Base-by-base conservation (phyloP, 2,329 filamentous ascomycete species). In the Fusarium stilboides region DNA sequence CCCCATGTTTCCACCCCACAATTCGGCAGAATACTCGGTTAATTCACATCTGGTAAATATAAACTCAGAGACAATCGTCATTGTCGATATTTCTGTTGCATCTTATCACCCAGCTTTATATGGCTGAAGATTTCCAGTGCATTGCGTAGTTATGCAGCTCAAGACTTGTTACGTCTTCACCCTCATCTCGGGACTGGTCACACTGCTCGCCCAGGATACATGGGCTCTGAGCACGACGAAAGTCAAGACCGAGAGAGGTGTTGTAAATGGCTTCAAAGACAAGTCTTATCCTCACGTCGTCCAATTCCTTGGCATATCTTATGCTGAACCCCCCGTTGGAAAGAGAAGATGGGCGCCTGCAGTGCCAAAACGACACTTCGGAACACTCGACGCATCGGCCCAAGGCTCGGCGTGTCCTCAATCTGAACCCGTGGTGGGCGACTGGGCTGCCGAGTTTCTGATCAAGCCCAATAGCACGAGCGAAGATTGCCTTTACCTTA, bases 281-380 rank as follows among this genome's bases (percentile, higher is more conserved):
- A 2, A 4, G 3, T 46, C 40, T 1, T 46, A 49, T 20, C 51
- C 59, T 3, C 40, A 19, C 3, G 57, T 62, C 10, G 59, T 28
- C 8, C 59, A 62, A 10, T 62, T 62, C 2, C 59, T 62, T 7
- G 57, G 59, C 8, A 55, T 62, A 26, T 57, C 57, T 24, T 62
- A 62, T 15, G 59, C 51, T 14, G 51, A 54, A 15, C 51, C 51
- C 20, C 51, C 51, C 3, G 13, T 34, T 26, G 46, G 40, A 24
- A 37, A 62, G 10, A 28, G 28, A 5, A 8, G 59, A 37, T 62
- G 57, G 59, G 14, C 42, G 17, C 46, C 46, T 12, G 57, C 57
- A 8, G 22, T 62, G 12, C 20, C 40, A 5, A 55, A 46, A 17
- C 22, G 40, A 1, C 40, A 4, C 5, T 55, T 62, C 8, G 40